Base-by-base conservation (phyloP, 2,329 filamentous ascomycete species). In the Ophiognomonia clavigignenti-juglandacearum region DNA sequence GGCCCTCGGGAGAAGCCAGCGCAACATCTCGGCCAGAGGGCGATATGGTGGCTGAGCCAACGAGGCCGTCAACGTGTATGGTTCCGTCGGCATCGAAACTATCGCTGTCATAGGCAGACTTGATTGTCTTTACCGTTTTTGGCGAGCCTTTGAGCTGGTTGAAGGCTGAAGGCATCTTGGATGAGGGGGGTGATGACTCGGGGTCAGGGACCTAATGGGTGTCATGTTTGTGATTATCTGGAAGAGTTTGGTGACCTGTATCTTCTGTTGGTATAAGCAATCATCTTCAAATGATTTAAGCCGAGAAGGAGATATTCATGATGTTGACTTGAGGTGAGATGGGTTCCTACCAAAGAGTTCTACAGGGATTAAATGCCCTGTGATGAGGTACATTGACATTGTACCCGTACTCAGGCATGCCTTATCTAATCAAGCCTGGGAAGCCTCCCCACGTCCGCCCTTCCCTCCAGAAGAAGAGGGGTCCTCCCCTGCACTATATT, bases 21-120 rank as follows among this genome's bases (percentile, higher is more conserved):
- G 92, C 91, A 47, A 96, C 82, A 69, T 96, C 92, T 58, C 92
- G 80, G 40, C 92, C 90, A 51, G 86, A 91, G 3, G 91, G 91
- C 18, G 91, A 95, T 66, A 96, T 96, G 50, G 89, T 92, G 57
- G 92, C 91, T 6, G 92, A 95, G 39, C 90, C 90, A 43, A 96
- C 88, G 19, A 80, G 66, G n/a, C 78, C 78, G 54, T 91, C 85
- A 43, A 96, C 86, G 59, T 87, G 83, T 56, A 96, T 91, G 2
- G 85, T 87, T 43, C 86, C 85, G 66, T 95, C 86, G 53, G 85
- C 80, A 57, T 90, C 88, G 57, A 96, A 96, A 27, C 87, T 95
- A 45, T 87, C 83, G 64, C 89, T 95, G 54, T 95, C 88, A 56
- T 83, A 90, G 32, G 88, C 85, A 47, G 81, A 83, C 59, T 78